These are phyloP conservation scores for Lactifluus subvellereus DNA, from an alignment of 768 basidiomycete species.

Conservation along the genomic window DNA sequence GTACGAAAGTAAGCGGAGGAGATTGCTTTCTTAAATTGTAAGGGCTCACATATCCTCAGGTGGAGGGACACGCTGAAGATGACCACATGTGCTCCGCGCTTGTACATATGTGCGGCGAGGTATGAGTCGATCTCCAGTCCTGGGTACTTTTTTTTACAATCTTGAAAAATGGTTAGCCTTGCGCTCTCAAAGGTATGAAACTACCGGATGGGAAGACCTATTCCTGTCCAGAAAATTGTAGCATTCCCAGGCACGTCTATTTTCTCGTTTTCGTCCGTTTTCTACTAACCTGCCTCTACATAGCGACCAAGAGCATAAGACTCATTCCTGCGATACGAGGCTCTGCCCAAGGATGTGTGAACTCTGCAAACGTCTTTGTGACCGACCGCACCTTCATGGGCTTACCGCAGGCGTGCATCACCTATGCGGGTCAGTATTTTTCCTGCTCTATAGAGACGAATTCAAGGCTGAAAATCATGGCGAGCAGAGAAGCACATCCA, in stretches of 20 bases:
- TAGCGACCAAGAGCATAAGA: constrained; percentile 42
- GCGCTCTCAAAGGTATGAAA: constrained; percentile 4
- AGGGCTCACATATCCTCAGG: constrained; percentile 31
- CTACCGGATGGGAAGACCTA: not conserved
- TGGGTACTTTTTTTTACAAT: not conserved
- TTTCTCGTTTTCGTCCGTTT: not conserved
- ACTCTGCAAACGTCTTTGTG: constrained; percentile 50
- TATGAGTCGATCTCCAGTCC: constrained; percentile 21
- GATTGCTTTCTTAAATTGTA: too few species aligned
- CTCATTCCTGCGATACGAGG: constrained; percentile 46
- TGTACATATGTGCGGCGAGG: constrained; percentile 53
- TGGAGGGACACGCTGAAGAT: constrained; percentile 41
- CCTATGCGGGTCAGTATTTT: constrained; percentile 47
- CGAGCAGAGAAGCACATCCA: constrained; percentile 44
- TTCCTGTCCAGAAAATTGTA: constrained; percentile 17
- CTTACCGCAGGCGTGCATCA: constrained; percentile 38
- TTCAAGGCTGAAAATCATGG: not conserved
- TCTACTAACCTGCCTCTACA: not conserved
- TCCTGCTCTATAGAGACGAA: not conserved
- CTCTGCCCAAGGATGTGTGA: constrained; percentile 51
- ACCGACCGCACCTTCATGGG: constrained; percentile 46
- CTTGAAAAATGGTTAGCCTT: constrained; percentile 10
- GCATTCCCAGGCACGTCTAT: constrained; percentile 6
- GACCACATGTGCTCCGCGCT: constrained; percentile 51
- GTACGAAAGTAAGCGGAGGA: constrained; percentile 41